Evolutionary conservation across 1,284 basidiomycete genomes (phyloP), one percentile per base, ranked within the genome.

Genomic region (Pseudozyma thailandica): DNA sequence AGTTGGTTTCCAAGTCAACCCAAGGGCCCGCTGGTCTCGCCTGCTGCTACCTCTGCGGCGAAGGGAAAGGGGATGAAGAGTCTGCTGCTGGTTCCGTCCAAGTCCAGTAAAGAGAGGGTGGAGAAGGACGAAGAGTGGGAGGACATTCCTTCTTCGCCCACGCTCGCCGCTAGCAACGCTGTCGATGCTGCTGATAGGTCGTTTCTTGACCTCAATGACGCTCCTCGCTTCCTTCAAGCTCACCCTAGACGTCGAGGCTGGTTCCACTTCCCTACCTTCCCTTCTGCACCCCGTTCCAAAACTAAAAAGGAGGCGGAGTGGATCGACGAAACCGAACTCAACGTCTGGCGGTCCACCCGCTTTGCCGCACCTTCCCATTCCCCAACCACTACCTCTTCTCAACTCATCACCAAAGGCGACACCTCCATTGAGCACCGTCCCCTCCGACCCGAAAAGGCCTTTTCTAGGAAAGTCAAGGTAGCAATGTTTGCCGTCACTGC

Each of bases 91-190:
- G 41, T 50, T 18, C 52, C 50, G 3, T 35, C 9, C 10, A 16
- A 21, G 20, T 28, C 35, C 18, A 8, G 13, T 4, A 38, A 18
- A 6, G 10, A 9, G 6, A 5, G 10, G 2, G 8, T 7, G 1
- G 4, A 37, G 18, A 12, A 23, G 10, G 51, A 59, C 6, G 62
- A 50, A 21, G 68, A 61, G n/a, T 72, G 68, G 68, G 62, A 72
- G 27, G 68, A 72, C 23, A 30, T 72, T 26, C 13, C n/a, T 26
- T n/a, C n/a, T n/a, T n/a, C n/a, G n/a, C n/a, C n/a, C n/a, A n/a
- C n/a, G n/a, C n/a, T n/a, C n/a, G 18, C 6, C 33, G 33, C 33
- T 31, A 31, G 8, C 30, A 8, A 31, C 16, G 5, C 41, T 35
- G 16, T 4, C 6, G 1, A 1, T 9, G 2, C 16, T 15, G 13